Percentiles rank a stretch among this genome's conserved stretches.
Conservation (phyloP, 768 basidiomycete species). For the Agrocybe chaxingu region DNA sequence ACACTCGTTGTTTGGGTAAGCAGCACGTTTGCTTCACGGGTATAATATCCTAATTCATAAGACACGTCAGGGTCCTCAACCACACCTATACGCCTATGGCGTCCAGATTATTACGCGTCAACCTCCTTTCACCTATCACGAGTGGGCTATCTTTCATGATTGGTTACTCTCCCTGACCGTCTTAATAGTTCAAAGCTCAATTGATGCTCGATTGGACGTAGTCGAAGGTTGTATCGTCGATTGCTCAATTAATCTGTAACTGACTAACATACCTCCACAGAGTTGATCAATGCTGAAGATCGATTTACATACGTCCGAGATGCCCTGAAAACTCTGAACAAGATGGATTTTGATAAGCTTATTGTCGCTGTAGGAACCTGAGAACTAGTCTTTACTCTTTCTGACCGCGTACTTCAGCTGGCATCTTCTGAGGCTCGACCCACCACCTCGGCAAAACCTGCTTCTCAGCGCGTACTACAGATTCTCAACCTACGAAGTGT, state of each 20-base stretch:
- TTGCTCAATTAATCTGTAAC: neutral
- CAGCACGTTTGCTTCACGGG: neutral
- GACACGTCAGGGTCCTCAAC: slow-evolving; percentile 57
- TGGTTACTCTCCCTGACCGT: slow-evolving; percentile 5
- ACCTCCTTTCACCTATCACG: slow-evolving; percentile 79
- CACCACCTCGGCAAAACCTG: slow-evolving; percentile 54
- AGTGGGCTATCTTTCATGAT: slow-evolving; percentile 32
- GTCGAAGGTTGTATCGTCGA: slow-evolving; percentile 60
- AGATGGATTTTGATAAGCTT: slow-evolving; percentile 86
- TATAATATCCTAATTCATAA: neutral
- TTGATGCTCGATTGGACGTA: slow-evolving; percentile 82
- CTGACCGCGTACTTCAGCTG: slow-evolving; percentile 40
- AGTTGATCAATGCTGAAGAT: slow-evolving; percentile 76
- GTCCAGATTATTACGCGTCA: slow-evolving; percentile 71
- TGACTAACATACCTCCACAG: slow-evolving; percentile 31
- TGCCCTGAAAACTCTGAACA: slow-evolving; percentile 68
- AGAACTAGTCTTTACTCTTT: neutral
- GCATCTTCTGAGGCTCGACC: slow-evolving; percentile 58
- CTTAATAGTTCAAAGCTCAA: slow-evolving; percentile 48
- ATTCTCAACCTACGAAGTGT: slow-evolving; percentile 78
- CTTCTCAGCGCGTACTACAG: slow-evolving; percentile 67
- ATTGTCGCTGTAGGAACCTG: slow-evolving; percentile 52
- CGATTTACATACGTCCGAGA: slow-evolving; percentile 64
- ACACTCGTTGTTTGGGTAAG: slow-evolving; percentile 80
- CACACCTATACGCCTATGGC: slow-evolving; percentile 92